These are phyloP conservation scores for Rhododendron molle DNA, from an alignment of 148 eudicot genomes.

Conservation along the genomic window DNA sequence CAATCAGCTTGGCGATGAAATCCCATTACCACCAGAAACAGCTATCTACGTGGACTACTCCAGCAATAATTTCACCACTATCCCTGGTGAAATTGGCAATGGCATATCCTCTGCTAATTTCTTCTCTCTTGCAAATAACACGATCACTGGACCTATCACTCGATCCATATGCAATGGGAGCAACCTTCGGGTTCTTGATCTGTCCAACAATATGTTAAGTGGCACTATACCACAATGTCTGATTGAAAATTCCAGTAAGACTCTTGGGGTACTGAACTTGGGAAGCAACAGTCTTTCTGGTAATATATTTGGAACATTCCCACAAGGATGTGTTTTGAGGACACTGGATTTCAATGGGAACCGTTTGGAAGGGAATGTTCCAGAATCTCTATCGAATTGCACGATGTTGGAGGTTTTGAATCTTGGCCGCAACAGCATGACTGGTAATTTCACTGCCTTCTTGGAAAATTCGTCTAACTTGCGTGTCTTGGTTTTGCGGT, in stretches of 20 bases:
- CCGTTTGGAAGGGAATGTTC: slow-evolving; percentile 34
- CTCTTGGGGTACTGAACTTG: slow-evolving; percentile 36
- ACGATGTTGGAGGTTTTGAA: slow-evolving; percentile 39
- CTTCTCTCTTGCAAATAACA: slow-evolving; percentile 37
- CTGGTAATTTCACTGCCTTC: slow-evolving; percentile 43
- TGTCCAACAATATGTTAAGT: slow-evolving; percentile 31
- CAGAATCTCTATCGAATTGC: slow-evolving; percentile 48
- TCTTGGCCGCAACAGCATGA: slow-evolving; percentile 36
- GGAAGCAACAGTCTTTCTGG: slow-evolving; percentile 32
- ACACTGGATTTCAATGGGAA: slow-evolving; percentile 40
- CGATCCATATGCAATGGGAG: slow-evolving; percentile 27
- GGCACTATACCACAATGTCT: slow-evolving; percentile 34
- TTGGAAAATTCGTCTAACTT: slow-evolving; percentile 27
- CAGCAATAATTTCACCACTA: no score
- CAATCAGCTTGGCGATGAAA: no score
- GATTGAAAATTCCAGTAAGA: background rate
- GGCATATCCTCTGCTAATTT: background rate
- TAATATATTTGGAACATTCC: slow-evolving; percentile 15
- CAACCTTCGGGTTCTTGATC: slow-evolving; percentile 40
- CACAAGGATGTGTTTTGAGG: slow-evolving; percentile 21
- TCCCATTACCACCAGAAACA: no score
- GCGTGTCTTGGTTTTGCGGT: slow-evolving; percentile 45
- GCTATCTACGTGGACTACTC: no score
- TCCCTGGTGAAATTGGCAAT: background rate
- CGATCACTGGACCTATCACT: slow-evolving; percentile 32